These are phyloP conservation scores for Lachnellula hyalina DNA, from an alignment of 2,329 filamentous ascomycete genomes.

Conservation along the genomic window DNA sequence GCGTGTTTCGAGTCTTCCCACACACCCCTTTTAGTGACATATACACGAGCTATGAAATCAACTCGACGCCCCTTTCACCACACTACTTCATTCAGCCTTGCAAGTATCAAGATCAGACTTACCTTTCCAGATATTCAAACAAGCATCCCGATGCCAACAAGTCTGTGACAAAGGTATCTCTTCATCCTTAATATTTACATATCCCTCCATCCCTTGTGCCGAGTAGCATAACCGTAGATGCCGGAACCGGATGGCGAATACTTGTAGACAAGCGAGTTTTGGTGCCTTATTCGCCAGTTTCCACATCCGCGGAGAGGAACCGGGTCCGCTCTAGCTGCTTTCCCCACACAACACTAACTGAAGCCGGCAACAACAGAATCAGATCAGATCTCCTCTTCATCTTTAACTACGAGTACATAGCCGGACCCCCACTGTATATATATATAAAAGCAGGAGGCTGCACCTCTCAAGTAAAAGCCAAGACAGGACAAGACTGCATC, in stretches of 20 bases:
- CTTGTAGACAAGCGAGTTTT: no score
- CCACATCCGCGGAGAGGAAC: not conserved
- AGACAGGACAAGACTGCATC: no score
- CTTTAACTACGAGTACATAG: not conserved
- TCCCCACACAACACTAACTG: conserved; percentile 12
- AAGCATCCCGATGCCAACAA: not conserved
- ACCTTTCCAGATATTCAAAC: not conserved
- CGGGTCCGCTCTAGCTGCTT: conserved; percentile 1
- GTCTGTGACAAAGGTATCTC: not conserved
- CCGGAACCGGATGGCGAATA: not conserved
- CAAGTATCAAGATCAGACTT: not conserved
- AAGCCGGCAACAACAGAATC: not conserved
- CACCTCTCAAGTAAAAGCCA: no score
- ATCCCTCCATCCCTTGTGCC: conserved; percentile 5
- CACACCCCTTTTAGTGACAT: no score
- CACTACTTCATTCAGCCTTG: not conserved
- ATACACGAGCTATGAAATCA: no score
- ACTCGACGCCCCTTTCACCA: no score
- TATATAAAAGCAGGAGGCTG: not conserved
- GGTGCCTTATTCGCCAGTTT: no score
- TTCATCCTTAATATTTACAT: not conserved
- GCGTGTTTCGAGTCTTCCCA: no score
- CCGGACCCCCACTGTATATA: not conserved
- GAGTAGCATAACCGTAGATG: not conserved
- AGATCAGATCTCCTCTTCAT: not conserved